These are phyloP conservation scores for Arabis alpina DNA, from an alignment of 345 rosid genomes.

Conservation along the genomic window DNA sequence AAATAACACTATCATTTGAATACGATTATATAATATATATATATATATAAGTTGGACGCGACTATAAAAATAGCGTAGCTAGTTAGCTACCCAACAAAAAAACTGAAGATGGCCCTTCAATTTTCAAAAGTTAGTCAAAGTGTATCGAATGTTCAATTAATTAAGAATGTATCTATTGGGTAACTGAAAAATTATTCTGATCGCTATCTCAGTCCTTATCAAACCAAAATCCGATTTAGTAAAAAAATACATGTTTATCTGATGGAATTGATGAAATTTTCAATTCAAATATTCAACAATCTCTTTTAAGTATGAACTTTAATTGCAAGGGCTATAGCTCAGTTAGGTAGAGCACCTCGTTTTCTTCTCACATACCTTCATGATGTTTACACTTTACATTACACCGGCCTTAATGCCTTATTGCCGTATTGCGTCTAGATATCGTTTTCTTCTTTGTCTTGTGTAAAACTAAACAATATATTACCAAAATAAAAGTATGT, in stretches of 20 bases:
- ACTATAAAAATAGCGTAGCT: background rate
- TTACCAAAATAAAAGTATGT: no score
- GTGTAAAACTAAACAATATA: no score
- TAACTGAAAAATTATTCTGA: conserved; percentile 13
- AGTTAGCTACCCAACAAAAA: background rate
- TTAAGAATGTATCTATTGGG: conserved; percentile 12
- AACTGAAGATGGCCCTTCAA: conserved; percentile 1
- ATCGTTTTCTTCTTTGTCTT: no score
- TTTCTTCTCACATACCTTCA: conserved; percentile 13
- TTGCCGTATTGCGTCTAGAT: no score
- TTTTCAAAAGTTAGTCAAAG: conserved; percentile 1
- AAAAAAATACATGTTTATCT: conserved; percentile 18
- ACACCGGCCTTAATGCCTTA: no score
- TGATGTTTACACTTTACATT: conserved; percentile 15
- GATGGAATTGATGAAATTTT: conserved; percentile 12
- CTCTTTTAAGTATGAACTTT: background rate
- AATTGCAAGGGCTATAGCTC: background rate
- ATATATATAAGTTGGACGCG: conserved; percentile 3
- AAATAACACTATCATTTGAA: background rate
- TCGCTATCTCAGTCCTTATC: conserved; percentile 18
- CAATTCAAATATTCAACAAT: background rate
- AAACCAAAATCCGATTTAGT: conserved; percentile 1
- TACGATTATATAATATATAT: background rate
- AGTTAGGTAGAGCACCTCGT: no score
- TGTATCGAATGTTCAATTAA: conserved; percentile 18